Evolutionary conservation across 2,329 filamentous ascomycete species (phyloP).

Genomic region (Diaporthe australafricana): DNA sequence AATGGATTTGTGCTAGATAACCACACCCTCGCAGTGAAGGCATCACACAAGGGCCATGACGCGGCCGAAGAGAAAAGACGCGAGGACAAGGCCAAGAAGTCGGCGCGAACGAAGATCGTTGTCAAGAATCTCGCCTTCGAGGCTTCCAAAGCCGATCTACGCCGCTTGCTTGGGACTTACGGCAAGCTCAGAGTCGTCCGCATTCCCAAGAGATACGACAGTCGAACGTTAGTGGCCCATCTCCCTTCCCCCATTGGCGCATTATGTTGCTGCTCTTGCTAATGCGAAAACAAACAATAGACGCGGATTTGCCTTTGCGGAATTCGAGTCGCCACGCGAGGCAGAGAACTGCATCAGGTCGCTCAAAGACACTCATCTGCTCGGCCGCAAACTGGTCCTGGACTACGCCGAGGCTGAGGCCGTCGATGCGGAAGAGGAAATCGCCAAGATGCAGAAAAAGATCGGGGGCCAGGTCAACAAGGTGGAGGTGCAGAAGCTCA

Average conservation of each 20-base stretch:
- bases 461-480: slow-evolving; percentile 90
- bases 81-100: slow-evolving; percentile 86
- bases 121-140: slow-evolving; percentile 99
- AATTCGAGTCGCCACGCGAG: slow-evolving; percentile 92
- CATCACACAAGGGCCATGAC: slow-evolving; percentile 88
- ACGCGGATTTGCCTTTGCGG: slow-evolving; percentile 95
- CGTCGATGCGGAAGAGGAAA: slow-evolving; percentile 93
- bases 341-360: slow-evolving; percentile 90
- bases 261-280: slow-evolving; percentile 17
- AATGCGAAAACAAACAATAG: slow-evolving; percentile 25
- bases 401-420: slow-evolving; percentile 92
- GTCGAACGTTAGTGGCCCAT: slow-evolving; percentile 62
- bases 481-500: slow-evolving; percentile 89
- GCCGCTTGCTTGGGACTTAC: slow-evolving; percentile 86
- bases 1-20: slow-evolving; percentile 88
- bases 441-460: slow-evolving; percentile 97
- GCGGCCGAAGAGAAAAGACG: slow-evolving; percentile 87
- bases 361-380: slow-evolving; percentile 90
- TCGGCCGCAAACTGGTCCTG: slow-evolving; percentile 89
- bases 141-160: slow-evolving; percentile 91
- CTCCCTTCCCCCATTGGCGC: neutral
- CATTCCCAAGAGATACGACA: slow-evolving; percentile 94
- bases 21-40: slow-evolving; percentile 86
- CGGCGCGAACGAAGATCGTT: slow-evolving; percentile 89
- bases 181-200: slow-evolving; percentile 93